Evolutionary conservation across 768 basidiomycete genomes (phyloP), one percentile per base, ranked within the genome.

Genomic region (Cystobasidium ongulense): DNA sequence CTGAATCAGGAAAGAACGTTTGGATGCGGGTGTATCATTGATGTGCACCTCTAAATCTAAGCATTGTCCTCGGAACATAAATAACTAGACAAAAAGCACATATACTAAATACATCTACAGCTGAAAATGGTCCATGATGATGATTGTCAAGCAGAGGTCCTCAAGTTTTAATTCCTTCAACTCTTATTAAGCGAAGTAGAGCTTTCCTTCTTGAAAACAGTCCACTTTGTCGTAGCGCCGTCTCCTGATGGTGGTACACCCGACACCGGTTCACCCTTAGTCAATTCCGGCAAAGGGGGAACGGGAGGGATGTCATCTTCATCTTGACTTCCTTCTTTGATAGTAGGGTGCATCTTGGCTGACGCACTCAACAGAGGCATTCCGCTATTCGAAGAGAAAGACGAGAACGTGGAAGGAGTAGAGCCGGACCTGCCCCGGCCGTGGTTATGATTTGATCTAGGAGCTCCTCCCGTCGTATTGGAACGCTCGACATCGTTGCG

Each of bases 381-480:
- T 29, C 57, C 57, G 23, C 65, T 50, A n/a, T 36, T 67, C 7
- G 65, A 67, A 33, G 43, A 50, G 65, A 33, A 46, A 7, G 43
- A 33, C 8, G 65, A 67, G 29, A 50, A 67, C 21, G 65, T 67
- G 18, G 68, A 71, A 38, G 68, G 68, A 10, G 68, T 71, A 27
- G 68, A 71, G 4, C 68, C 68, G 10, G 68, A 71, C 31, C 68
- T 71, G 31, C 54, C 54, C n/a, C 68, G n/a, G 29, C 41, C 36
- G 21, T 52, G 38, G 21, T 41, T 36, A 18, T 41, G 36, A 2
- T 15, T 29, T 3, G 25, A 54, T 17, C n/a, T 53, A 27, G 4
- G 7, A 33, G 35, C 66, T 3, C 38, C 66, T 43, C 38, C 38
- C 4, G 41, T 59, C 1, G 68, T 71, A 35, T 54, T 54, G 18